Base-by-base conservation (phyloP, 2,329 filamentous ascomycete species). In the Ophiostoma quercus region DNA sequence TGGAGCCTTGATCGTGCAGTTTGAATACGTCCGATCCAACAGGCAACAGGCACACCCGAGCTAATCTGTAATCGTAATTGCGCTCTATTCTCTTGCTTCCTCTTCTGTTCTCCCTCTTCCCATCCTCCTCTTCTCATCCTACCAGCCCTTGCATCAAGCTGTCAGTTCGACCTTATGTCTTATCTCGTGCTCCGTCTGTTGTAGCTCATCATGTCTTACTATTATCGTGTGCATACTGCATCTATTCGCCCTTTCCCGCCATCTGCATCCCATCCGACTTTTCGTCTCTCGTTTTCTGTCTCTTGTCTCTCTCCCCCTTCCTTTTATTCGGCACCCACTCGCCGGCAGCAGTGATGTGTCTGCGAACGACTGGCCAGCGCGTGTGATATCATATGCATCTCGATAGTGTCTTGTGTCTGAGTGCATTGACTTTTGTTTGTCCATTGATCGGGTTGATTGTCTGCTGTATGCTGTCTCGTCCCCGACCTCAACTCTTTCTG, bases 361-460 rank as follows among this genome's bases (percentile, higher is more conserved):
- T 67, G 22, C 43, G 43, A 34, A 67, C 43, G 66, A 67, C 66
- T 67, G 66, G 66, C 29, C 66, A 67, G 39, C 5, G 39, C 25
- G 41, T 37, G 25, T 67, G 29, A 29, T 37, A 37, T 63, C 32
- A 39, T 34, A 39, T 39, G 62, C 62, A 19, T 65, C 19, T 39
- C 16, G 62, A 63, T 65, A 65, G n/a, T 65, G 34, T 11, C 19
- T 39, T 39, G 43, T 6, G 19, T 41, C 39, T n/a, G 16, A 16
- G 43, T 19, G 16, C 43, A 32, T 62, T 32, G 14, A 29, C 19
- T 22, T 12, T 25, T 5, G 22, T 29, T 8, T 60, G 19, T 8
- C 34, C 8, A 57, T 25, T 11, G 51, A 47, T 47, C 39, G 19
- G 14, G 19, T n/a, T 8, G 16, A 0, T n/a, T n/a, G 47, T 47